Evolutionary conservation across 352 stramenopile genomes (phyloP).

Genomic region (Globisporangium radiosum): DNA sequence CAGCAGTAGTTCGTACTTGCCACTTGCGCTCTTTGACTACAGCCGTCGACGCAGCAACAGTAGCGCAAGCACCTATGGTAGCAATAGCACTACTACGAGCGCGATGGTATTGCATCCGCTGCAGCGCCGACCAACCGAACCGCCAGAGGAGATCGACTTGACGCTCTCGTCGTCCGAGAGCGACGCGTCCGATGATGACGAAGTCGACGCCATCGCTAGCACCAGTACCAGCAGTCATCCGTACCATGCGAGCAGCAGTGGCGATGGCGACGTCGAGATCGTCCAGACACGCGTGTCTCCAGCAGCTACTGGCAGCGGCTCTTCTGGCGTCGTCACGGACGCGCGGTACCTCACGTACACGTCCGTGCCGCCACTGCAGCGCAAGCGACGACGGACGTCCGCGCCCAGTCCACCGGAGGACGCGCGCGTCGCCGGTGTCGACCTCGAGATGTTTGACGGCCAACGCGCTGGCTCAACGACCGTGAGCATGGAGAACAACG

Average conservation of each 20-base stretch:
- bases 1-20: too few species aligned
- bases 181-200: constrained; percentile 14
- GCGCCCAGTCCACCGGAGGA: neutral
- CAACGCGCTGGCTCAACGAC: constrained; percentile 55
- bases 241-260: neutral
- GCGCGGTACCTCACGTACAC: constrained; percentile 15
- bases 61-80: too few species aligned
- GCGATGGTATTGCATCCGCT: neutral
- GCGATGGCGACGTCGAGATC: constrained; percentile 37
- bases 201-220: neutral
- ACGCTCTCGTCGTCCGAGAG: constrained; percentile 44
- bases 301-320: neutral
- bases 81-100: too few species aligned
- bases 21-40: too few species aligned
- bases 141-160: constrained; percentile 55
- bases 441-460: constrained; percentile 24
- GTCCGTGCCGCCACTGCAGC: constrained; percentile 17
- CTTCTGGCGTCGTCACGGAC: constrained; percentile 1
- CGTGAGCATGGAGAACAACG: constrained; percentile 67
- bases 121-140: neutral
- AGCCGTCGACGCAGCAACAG: too few species aligned
- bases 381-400: constrained; percentile 31
- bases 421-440: neutral
- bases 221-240: neutral
- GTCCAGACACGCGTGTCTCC: constrained; percentile 14